Conservation (phyloP, 2,329 filamentous ascomycete genomes). For the Fusarium tricinctum region DNA sequence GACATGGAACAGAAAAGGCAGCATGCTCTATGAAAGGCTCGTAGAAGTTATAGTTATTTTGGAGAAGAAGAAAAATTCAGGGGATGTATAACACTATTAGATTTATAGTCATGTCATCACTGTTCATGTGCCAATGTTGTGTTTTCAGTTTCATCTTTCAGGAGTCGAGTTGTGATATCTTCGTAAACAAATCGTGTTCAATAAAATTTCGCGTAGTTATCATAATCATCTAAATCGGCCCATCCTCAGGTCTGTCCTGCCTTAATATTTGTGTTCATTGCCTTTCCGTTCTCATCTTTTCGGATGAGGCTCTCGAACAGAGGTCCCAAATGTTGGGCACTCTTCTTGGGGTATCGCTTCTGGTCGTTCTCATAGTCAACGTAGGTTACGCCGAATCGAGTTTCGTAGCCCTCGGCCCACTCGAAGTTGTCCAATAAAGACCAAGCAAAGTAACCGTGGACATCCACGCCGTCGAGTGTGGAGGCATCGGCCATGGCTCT, state of each 20-base stretch:
- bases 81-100: not conserved
- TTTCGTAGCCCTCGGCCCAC: conserved; percentile 93
- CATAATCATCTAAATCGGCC: conserved; percentile 13
- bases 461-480: conserved; percentile 80
- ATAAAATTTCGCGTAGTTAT: conserved; percentile 7
- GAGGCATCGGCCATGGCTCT: conserved; percentile 81
- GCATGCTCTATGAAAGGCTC: not conserved
- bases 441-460: conserved; percentile 87
- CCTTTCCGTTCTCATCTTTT: conserved; percentile 60
- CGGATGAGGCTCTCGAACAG: conserved; percentile 80
- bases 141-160: not conserved
- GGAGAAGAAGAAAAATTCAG: not conserved
- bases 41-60: not conserved
- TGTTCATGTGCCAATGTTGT: not conserved
- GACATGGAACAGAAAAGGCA: conserved; percentile 13
- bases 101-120: not conserved
- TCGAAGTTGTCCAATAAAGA: conserved; percentile 92
- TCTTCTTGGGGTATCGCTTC: conserved; percentile 87
- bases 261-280: conserved; percentile 31
- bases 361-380: conserved; percentile 87
- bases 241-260: conserved; percentile 27
- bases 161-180: not conserved
- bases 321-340: conserved; percentile 76
- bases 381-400: conserved; percentile 85
- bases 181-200: conserved; percentile 7